Percentiles rank a stretch among this genome's conserved stretches.
Conservation (phyloP, 1,139 yeast genomes). For the Debaryomyces singareniensis region DNA sequence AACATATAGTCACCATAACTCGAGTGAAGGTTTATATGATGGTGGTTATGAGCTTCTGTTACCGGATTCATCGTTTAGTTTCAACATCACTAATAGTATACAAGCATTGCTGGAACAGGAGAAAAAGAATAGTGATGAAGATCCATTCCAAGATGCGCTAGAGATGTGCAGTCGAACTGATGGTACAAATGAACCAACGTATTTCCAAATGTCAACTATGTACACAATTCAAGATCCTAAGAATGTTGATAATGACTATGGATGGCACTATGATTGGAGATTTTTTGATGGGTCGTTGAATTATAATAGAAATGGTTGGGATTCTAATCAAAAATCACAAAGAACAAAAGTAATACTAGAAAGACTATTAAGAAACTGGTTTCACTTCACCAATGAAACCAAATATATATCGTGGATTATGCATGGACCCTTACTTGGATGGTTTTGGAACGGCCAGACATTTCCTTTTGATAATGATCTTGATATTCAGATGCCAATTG, state of each 20-base stretch:
- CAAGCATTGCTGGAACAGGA: conserved; percentile 7
- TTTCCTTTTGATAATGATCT: conserved; percentile 53
- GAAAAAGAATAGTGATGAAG: conserved; percentile 11
- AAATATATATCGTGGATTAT: conserved; percentile 25
- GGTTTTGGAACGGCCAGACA: conserved; percentile 44
- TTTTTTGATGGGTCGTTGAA: conserved; percentile 34
- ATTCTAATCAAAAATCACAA: conserved; percentile 15
- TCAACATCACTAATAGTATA: no score
- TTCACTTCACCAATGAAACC: conserved; percentile 19
- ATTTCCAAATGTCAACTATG: conserved; percentile 29
- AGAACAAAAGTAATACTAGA: conserved; percentile 23
- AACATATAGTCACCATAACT: conserved; percentile 13
- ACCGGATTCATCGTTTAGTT: conserved; percentile 12
- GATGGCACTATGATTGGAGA: conserved; percentile 42
- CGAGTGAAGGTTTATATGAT: conserved; percentile 19
- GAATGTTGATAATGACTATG: conserved; percentile 24
- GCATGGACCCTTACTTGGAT: conserved; percentile 23
- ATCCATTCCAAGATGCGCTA: conserved; percentile 19
- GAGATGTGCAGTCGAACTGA: conserved; percentile 10
- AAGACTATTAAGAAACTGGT: conserved; percentile 17
- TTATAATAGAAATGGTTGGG: conserved; percentile 22
- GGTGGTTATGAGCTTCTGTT: conserved; percentile 12
- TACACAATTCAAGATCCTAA: conserved; percentile 16
- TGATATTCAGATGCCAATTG: conserved; percentile 38
- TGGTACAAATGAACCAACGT: conserved; percentile 19